These are phyloP conservation scores for Beauveria caledonica DNA, from an alignment of 2,329 filamentous ascomycete genomes.

Conservation along the genomic window DNA sequence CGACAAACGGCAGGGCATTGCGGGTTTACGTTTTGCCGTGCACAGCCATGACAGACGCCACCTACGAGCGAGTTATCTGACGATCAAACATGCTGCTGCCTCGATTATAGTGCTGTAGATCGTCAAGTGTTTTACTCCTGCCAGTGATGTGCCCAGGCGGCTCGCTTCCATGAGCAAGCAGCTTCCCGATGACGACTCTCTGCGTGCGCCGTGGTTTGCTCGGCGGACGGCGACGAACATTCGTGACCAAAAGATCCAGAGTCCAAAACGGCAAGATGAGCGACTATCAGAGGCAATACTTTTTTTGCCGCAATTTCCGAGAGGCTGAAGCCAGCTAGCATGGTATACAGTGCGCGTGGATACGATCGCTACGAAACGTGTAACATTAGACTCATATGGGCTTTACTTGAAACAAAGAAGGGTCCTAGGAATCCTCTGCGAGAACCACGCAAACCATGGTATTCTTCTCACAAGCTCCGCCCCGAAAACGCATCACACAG, in stretches of 20 bases:
- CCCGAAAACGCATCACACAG: background rate
- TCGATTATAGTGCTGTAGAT: no score
- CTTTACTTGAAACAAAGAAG: background rate
- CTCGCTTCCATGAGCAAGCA: no score
- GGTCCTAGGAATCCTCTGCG: constrained; percentile 3
- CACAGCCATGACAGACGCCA: no score
- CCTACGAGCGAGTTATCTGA: no score
- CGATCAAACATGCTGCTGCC: no score
- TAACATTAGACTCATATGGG: background rate
- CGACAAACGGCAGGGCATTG: no score
- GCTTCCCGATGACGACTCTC: background rate
- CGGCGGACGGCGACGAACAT: background rate
- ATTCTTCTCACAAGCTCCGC: background rate
- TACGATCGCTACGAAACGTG: background rate
- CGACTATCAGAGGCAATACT: background rate
- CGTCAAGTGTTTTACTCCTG: background rate
- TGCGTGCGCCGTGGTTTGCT: background rate
- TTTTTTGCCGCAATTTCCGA: constrained; percentile 7
- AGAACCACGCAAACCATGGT: background rate
- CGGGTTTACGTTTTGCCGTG: no score
- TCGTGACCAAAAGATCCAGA: background rate
- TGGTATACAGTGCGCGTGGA: background rate
- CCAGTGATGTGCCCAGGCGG: no score
- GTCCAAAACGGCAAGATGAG: background rate
- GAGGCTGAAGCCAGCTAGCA: background rate